These are phyloP conservation scores for Alternaria tenuissima DNA, from an alignment of 2,329 filamentous ascomycete genomes.

Conservation along the genomic window DNA sequence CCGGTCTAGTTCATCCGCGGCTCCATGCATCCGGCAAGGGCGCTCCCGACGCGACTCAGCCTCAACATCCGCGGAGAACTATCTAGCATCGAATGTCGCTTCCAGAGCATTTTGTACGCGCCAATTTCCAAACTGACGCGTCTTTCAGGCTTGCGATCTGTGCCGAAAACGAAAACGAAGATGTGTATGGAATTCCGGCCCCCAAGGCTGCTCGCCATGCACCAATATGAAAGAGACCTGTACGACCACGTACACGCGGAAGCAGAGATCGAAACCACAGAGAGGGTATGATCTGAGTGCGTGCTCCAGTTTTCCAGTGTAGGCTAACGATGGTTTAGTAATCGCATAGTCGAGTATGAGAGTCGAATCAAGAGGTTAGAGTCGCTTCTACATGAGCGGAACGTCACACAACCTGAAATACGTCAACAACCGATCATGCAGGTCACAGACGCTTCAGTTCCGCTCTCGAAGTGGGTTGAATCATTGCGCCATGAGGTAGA, in stretches of 20 bases:
- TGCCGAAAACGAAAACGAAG: constrained; percentile 36
- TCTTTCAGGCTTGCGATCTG: constrained; percentile 34
- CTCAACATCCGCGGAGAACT: background rate
- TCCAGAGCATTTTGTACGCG: background rate
- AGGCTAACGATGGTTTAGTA: constrained; percentile 11
- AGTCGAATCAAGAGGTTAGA: constrained; percentile 34
- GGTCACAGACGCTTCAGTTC: constrained; percentile 19
- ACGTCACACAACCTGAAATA: constrained; percentile 29
- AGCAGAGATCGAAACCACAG: constrained; percentile 32
- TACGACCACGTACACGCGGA: constrained; percentile 35
- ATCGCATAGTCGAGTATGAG: constrained; percentile 37
- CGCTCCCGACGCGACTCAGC: background rate
- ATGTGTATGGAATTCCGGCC: constrained; percentile 32
- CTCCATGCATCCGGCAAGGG: background rate
- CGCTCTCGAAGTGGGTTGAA: constrained; percentile 28
- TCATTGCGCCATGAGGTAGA: constrained; percentile 32
- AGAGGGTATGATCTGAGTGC: constrained; percentile 23
- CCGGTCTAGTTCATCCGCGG: background rate
- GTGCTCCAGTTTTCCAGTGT: background rate
- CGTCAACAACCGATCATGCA: constrained; percentile 24
- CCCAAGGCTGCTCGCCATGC: constrained; percentile 31
- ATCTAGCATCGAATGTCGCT: background rate
- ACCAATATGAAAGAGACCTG: constrained; percentile 34
- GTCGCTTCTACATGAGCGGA: constrained; percentile 31
- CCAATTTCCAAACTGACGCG: background rate